Evolutionary conservation across 192 early-diverging fungal genomes (phyloP), one percentile per base, ranked within the genome.

Genomic region (Linnemannia elongata): DNA sequence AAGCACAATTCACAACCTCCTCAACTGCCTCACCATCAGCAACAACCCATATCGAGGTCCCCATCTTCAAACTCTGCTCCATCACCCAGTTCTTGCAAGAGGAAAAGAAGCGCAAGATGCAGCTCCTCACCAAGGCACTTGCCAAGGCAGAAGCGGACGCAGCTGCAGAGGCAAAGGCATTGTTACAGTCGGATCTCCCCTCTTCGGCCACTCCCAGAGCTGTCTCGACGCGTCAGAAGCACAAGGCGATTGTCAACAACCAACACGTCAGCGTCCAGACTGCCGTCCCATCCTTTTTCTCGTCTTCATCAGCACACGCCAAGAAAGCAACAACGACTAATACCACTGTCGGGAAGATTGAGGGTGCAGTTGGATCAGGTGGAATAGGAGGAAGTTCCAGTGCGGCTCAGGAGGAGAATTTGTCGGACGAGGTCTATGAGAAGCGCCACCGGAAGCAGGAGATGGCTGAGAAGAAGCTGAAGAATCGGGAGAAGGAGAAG

Each of bases 401-500:
- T 39, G 39, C 55, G 3, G 18, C 57, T 17, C 86, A 75, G 63
- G 78, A 88, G 49, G 82, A 86, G 69, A 75, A 83, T 52, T 41
- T 81, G 42, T 44, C 83, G 10, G 89, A 91, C 60, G 89, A 80
- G n/a, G 81, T 84, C 38, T 93, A 93, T 66, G 76, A 90, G 35
- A 88, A 89, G 49, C 88, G 91, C 0, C 92, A 93, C 66, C 79
- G 88, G 18, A 92, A 92, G 55, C 88, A 90, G 55, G 91, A 93
- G 72, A 83, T 90, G 74, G 88, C 89, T 35, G 92, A 93, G 76
- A 92, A 92, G 73, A 92, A 89, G 69, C 60, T 91, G 44, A 93
- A 92, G 74, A 93, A 93, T 69, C 73, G 92, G 47, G 92, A 93
- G 77, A 88, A 88, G 66, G 92, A 93, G 80, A 88, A 88, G 35